phyloP scores from a whole-genome alignment of 2,329 filamentous ascomycete genomes.

The Talaromyces sp. region DNA sequence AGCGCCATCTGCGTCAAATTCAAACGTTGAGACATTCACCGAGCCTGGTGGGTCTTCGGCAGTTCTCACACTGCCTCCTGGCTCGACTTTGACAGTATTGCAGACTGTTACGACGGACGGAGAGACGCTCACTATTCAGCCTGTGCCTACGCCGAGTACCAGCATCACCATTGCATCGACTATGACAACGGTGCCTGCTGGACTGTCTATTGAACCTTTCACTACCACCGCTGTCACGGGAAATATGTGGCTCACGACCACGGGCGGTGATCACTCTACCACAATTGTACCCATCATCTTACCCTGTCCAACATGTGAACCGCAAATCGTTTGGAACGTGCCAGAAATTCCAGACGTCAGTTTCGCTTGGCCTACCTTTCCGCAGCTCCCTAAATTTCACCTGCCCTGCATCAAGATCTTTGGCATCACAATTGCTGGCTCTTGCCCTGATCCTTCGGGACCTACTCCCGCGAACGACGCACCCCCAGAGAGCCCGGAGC shows the following conservation, averaged over 20 bases:
- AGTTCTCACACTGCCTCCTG: not conserved
- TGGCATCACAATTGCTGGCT: not conserved
- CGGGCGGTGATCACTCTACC: not conserved
- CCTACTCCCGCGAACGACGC: not conserved
- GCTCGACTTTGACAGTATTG: not conserved
- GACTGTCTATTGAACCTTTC: not conserved
- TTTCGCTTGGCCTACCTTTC: constrained; percentile 1
- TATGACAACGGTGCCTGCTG: not conserved
- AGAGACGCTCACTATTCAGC: not conserved
- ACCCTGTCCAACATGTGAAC: constrained; percentile 1
- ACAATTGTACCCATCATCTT: not conserved
- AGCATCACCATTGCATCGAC: not conserved
- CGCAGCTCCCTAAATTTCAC: constrained; percentile 1
- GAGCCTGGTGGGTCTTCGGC: not conserved
- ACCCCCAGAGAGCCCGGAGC: not conserved
- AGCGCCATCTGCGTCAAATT: not conserved
- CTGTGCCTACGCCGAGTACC: not conserved
- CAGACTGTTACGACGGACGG: not conserved
- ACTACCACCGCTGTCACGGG: not conserved
- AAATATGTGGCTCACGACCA: not conserved
- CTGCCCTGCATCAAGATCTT: not conserved
- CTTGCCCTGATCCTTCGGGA: not conserved
- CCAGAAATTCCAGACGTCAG: not conserved
- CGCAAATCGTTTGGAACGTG: not conserved
- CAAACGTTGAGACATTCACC: not conserved